phyloP scores from a whole-genome alignment of 108 stramenopile species.

The Skeletonema grethae region DNA sequence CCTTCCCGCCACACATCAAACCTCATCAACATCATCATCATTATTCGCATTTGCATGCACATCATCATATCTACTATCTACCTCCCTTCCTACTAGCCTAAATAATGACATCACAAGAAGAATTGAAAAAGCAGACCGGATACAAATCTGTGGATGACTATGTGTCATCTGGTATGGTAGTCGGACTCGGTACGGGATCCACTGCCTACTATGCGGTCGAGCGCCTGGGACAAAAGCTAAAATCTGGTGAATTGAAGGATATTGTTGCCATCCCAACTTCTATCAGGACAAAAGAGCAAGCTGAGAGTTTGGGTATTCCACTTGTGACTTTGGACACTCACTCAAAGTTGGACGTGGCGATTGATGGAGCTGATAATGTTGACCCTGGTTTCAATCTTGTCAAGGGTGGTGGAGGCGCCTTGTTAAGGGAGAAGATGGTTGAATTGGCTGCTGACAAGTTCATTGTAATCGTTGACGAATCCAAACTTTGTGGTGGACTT shows the following conservation, averaged over 20 bases:
- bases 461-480: slow-evolving; percentile 95
- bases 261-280: slow-evolving; percentile 98
- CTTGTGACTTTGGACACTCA: slow-evolving; percentile 94
- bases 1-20: too few relatives aligned
- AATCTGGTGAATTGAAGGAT: slow-evolving; percentile 91
- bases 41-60: too few relatives aligned
- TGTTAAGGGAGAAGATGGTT: slow-evolving; percentile 93
- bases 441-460: slow-evolving; percentile 64
- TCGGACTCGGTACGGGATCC: slow-evolving; percentile 98
- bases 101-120: slow-evolving; percentile 71
- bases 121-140: slow-evolving; percentile 89
- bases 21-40: too few relatives aligned
- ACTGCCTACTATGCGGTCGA: slow-evolving; percentile 99
- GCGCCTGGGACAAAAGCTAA: slow-evolving; percentile 90
- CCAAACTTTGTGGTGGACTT: slow-evolving; percentile 93
- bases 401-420: slow-evolving; percentile 97
- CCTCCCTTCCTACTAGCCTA: not conserved
- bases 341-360: slow-evolving; percentile 96
- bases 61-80: too few relatives aligned
- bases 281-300: slow-evolving; percentile 96
- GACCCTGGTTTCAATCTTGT: slow-evolving; percentile 95
- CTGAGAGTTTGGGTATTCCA: slow-evolving; percentile 90
- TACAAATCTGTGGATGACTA: slow-evolving; percentile 94
- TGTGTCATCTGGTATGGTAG: slow-evolving; percentile 96
- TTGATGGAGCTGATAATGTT: slow-evolving; percentile 99